Percentiles rank a stretch among this genome's conserved stretches.
These are phyloP conservation scores for Phytophthora kernoviae DNA, from an alignment of 352 stramenopile genomes.

Conservation along the genomic window DNA sequence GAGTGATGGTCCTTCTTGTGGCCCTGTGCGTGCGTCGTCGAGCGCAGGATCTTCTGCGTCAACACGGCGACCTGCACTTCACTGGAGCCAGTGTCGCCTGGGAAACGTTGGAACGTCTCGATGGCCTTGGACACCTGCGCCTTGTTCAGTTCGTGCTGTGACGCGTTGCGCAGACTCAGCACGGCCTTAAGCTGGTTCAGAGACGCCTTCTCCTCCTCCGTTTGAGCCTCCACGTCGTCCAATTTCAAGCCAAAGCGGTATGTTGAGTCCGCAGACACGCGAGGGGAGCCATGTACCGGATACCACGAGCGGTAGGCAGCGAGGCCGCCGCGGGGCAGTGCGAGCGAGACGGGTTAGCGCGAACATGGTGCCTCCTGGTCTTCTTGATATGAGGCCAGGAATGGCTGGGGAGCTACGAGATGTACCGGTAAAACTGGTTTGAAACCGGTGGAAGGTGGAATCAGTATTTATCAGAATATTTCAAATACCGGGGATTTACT, in stretches of 20 bases:
- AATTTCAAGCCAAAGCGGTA: conserved; percentile 73
- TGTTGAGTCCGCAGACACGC: conserved; percentile 51
- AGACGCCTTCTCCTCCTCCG: conserved; percentile 42
- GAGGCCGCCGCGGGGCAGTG: conserved; percentile 6
- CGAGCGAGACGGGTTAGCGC: conserved; percentile 42
- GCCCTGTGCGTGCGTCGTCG: conserved; percentile 69
- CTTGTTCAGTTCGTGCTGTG: conserved; percentile 86
- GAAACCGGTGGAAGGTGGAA: no score
- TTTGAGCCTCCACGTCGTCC: conserved; percentile 49
- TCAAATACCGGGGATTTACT: no score
- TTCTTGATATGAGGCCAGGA: conserved; percentile 16
- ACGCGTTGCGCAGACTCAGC: conserved; percentile 78
- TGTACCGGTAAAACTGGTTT: no score
- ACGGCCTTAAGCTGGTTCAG: conserved; percentile 71
- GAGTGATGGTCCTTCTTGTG: conserved; percentile 92
- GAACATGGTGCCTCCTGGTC: conserved; percentile 47
- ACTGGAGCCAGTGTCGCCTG: conserved; percentile 84
- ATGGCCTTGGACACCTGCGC: conserved; percentile 79
- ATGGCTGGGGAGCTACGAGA: conserved; percentile 10
- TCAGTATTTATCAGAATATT: no score
- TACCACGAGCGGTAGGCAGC: conserved; percentile 20
- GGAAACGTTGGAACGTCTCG: conserved; percentile 87
- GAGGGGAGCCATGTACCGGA: conserved; percentile 75
- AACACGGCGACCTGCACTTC: conserved; percentile 87
- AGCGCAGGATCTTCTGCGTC: conserved; percentile 86